Conservation (phyloP, 2,329 filamentous ascomycete genomes). For the Penicillium sp. region DNA sequence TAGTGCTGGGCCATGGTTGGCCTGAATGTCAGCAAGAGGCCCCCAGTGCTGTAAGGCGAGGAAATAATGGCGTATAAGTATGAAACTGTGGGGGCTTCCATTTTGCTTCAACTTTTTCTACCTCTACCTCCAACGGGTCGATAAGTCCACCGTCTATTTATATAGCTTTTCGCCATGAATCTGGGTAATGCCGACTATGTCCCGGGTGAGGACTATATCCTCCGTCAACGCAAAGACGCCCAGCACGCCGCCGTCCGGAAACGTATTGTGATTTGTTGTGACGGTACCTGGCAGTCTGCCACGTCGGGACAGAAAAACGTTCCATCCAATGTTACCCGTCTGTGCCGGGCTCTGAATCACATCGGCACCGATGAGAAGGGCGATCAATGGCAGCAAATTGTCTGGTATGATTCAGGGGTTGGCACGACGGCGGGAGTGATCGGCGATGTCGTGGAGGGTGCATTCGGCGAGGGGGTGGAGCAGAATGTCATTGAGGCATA, state of each 20-base stretch:
- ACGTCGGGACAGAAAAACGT: constrained; percentile 30
- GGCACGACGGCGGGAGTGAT: constrained; percentile 26
- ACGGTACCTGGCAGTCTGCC: constrained; percentile 35
- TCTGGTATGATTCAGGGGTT: constrained; percentile 37
- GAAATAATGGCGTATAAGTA: background rate
- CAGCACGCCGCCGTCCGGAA: constrained; percentile 17
- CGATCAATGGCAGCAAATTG: constrained; percentile 29
- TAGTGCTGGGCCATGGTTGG: background rate
- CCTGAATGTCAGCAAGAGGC: constrained; percentile 1
- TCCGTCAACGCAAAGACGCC: constrained; percentile 8
- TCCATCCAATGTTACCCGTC: constrained; percentile 33
- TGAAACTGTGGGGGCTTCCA: background rate
- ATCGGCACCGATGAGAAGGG: constrained; percentile 26
- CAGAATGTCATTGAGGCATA: constrained; percentile 22
- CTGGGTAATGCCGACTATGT: background rate
- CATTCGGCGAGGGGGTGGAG: constrained; percentile 19
- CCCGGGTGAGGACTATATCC: constrained; percentile 3
- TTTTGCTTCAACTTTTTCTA: background rate
- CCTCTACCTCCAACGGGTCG: background rate
- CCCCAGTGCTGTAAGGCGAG: background rate
- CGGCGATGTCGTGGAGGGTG: constrained; percentile 28
- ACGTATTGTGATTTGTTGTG: constrained; percentile 34
- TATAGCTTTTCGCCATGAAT: background rate
- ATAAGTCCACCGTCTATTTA: background rate
- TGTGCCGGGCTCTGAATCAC: constrained; percentile 30